Evolutionary conservation across 139 green algal species (phyloP).

Genomic region (Volvox africanus): DNA sequence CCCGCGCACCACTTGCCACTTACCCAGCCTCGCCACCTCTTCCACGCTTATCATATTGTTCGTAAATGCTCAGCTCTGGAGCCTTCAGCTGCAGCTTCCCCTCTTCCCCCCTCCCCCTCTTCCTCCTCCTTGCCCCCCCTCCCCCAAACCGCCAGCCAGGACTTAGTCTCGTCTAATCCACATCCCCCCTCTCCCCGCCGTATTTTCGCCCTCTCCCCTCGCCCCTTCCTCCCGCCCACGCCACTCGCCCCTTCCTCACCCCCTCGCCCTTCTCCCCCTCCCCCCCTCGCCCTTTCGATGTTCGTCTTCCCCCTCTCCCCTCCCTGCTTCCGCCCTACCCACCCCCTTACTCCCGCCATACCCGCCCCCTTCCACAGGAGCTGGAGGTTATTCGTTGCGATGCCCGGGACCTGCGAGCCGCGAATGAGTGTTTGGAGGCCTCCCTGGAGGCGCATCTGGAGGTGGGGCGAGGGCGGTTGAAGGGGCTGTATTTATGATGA

Average conservation of each 20-base stretch:
- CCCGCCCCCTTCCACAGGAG: not conserved
- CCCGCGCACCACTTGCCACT: too few relatives aligned
- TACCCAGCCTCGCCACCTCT: too few relatives aligned
- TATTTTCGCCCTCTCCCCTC: not conserved
- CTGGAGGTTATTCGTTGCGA: not conserved
- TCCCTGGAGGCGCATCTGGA: conserved; percentile 28
- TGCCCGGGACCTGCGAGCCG: not conserved
- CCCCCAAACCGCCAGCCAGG: too few relatives aligned
- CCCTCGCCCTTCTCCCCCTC: too few relatives aligned
- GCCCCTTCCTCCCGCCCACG: not conserved
- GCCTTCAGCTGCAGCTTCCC: too few relatives aligned
- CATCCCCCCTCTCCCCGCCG: not conserved
- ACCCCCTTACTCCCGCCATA: not conserved
- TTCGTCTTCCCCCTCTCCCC: too few relatives aligned
- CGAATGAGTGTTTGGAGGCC: conserved; percentile 18
- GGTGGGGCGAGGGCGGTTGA: not conserved
- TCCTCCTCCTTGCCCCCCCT: too few relatives aligned
- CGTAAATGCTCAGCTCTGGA: too few relatives aligned
- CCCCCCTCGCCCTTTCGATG: not conserved
- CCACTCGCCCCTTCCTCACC: not conserved
- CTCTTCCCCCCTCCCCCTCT: too few relatives aligned
- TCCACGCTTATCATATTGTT: too few relatives aligned
- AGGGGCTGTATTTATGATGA: too few relatives aligned
- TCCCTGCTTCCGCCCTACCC: not conserved
- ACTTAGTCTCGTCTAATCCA: too few relatives aligned